Conservation (phyloP, 1,139 yeast species). For the Taphrina deformans region DNA sequence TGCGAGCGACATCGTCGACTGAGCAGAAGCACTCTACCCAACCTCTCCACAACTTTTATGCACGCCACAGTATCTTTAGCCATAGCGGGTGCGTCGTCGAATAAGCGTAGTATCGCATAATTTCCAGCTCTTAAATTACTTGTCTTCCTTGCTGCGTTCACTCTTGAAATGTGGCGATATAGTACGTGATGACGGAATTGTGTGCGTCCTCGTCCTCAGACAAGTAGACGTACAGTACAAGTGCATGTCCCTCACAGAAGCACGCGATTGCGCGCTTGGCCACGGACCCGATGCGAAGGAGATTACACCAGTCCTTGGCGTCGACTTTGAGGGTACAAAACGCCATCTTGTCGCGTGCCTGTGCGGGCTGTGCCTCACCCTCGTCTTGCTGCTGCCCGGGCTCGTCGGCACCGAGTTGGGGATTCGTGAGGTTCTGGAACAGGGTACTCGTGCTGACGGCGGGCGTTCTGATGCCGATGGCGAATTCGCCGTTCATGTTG, state of each 20-base stretch:
- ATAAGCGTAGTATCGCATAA: not conserved
- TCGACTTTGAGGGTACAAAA: conserved; percentile 41
- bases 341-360: conserved; percentile 36
- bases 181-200: conserved; percentile 40
- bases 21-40: not conserved
- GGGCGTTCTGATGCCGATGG: conserved; percentile 41
- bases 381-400: not conserved
- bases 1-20: not conserved
- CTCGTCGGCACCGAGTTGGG: conserved; percentile 38
- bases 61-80: not conserved
- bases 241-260: conserved; percentile 43
- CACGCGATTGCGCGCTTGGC: conserved; percentile 45
- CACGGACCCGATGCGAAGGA: conserved; percentile 42
- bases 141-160: not conserved
- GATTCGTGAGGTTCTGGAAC: conserved; percentile 42
- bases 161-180: conserved; percentile 35
- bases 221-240: conserved; percentile 45
- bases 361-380: conserved; percentile 15
- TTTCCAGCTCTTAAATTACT: not conserved
- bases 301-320: conserved; percentile 46
- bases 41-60: not conserved
- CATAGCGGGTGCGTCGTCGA: not conserved
- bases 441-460: conserved; percentile 42
- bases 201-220: conserved; percentile 36
- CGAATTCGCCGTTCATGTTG: conserved; percentile 41